Evolutionary conservation across 129 eudicot species (phyloP).

Genomic region (Escallonia herrerae): DNA sequence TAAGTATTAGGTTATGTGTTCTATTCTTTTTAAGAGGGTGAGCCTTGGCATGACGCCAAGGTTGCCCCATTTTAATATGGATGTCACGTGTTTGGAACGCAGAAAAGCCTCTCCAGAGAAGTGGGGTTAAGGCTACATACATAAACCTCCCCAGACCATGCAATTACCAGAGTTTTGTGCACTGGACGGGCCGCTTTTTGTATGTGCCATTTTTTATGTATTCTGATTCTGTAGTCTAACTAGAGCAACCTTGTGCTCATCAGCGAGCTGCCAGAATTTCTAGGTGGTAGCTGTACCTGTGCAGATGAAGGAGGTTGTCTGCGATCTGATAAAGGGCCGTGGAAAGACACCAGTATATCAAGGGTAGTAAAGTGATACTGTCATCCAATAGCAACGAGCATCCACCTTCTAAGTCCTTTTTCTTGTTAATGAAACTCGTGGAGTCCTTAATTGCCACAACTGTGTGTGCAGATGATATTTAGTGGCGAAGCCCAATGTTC

Average conservation of each 20-base stretch:
- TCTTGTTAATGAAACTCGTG: not conserved
- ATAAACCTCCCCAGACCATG: no score
- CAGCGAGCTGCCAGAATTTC: constrained; percentile 77
- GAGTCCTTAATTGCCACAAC: not conserved
- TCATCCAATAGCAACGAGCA: not conserved
- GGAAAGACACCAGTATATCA: constrained; percentile 53
- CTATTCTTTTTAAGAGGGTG: no score
- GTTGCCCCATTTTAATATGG: no score
- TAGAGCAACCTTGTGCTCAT: constrained; percentile 4
- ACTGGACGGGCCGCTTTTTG: no score
- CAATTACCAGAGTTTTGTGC: no score
- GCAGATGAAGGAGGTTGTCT: constrained; percentile 65
- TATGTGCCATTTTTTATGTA: no score
- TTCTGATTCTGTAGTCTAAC: constrained; percentile 2
- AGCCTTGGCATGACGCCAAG: no score
- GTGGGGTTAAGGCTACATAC: no score
- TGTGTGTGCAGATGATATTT: constrained; percentile 36
- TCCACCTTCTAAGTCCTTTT: not conserved
- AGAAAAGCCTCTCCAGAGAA: no score
- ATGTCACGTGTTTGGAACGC: no score
- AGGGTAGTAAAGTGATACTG: constrained; percentile 32
- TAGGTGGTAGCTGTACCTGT: constrained; percentile 82
- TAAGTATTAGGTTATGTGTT: not conserved
- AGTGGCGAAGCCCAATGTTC: constrained; percentile 40
- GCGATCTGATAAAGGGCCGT: constrained; percentile 76